phyloP scores from a whole-genome alignment of 2,329 filamentous ascomycete genomes.

The Aspergillus japonicus region DNA sequence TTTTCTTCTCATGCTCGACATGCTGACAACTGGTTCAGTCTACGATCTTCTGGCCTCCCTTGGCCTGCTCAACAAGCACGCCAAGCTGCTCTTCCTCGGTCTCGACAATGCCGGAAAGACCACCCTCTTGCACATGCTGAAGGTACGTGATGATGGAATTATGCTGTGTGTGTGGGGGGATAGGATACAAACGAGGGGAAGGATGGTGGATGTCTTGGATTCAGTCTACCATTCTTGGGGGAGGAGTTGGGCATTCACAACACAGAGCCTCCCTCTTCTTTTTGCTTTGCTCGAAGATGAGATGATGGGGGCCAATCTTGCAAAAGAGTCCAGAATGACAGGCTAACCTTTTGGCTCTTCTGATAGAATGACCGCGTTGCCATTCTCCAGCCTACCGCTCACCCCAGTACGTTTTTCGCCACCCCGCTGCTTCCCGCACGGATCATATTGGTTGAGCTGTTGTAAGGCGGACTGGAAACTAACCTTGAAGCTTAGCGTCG shows the following conservation, averaged over 20 bases:
- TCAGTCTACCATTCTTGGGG: neutral
- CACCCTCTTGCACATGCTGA: conserved; percentile 90
- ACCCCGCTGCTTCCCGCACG: neutral
- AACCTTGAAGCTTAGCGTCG: conserved; percentile 59
- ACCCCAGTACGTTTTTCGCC: conserved; percentile 68
- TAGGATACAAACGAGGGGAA: neutral
- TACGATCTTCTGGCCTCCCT: conserved; percentile 86
- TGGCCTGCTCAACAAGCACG: conserved; percentile 91
- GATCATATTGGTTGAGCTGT: no score
- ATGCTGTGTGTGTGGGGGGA: neutral
- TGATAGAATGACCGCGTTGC: conserved; percentile 84
- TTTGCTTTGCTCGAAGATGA: neutral
- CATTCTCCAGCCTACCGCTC: conserved; percentile 83
- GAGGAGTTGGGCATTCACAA: neutral
- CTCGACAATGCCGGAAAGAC: conserved; percentile 96
- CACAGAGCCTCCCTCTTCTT: neutral
- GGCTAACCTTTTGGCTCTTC: neutral
- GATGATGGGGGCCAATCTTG: neutral
- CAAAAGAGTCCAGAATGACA: neutral
- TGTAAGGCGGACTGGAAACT: neutral
- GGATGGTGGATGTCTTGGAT: neutral
- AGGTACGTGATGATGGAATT: conserved; percentile 59
- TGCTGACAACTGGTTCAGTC: conserved; percentile 53
- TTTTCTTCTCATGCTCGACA: neutral
- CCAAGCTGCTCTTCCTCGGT: conserved; percentile 89